A percentile compares a stretch with the other conserved stretches of the same genome.
Conservation (phyloP, 2,329 filamentous ascomycete species). For the Xylaria sp. region DNA sequence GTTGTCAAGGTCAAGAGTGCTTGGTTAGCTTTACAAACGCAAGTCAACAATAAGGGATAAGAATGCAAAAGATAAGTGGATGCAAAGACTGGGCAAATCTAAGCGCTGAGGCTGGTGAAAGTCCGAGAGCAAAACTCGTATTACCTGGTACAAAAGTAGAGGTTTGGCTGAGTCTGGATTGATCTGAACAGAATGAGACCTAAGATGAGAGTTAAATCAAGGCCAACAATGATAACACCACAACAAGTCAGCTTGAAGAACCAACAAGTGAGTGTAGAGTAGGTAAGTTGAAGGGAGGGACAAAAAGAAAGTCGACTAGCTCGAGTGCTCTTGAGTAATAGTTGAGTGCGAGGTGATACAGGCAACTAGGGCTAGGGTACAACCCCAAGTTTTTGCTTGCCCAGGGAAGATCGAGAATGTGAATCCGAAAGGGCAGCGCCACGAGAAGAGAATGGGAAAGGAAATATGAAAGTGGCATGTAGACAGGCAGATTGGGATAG, state of each 20-base stretch:
- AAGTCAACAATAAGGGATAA: not conserved
- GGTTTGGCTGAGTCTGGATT: conserved; percentile 37
- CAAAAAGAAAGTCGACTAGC: not conserved
- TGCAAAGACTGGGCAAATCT: not conserved
- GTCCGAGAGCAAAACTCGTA: conserved; percentile 3
- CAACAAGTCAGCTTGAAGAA: not conserved
- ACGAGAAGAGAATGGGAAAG: not conserved
- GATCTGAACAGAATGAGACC: conserved; percentile 42
- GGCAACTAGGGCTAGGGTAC: not conserved
- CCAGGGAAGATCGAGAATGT: not conserved
- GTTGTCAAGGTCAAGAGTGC: not conserved
- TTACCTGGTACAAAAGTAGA: conserved; percentile 47
- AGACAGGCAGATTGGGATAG: not conserved
- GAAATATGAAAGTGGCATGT: not conserved
- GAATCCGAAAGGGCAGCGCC: not conserved
- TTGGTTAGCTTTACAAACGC: not conserved
- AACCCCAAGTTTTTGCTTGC: not conserved
- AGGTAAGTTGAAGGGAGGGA: not conserved
- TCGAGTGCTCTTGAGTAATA: not conserved
- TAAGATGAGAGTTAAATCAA: conserved; percentile 31
- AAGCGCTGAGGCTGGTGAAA: not conserved
- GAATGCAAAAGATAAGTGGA: not conserved
- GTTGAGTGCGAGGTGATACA: not conserved
- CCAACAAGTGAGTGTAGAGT: not conserved
- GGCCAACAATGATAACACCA: not conserved